These are phyloP conservation scores for Prorocentrum cordatum DNA, from an alignment of 169 alveolate species.

Conservation along the genomic window DNA sequence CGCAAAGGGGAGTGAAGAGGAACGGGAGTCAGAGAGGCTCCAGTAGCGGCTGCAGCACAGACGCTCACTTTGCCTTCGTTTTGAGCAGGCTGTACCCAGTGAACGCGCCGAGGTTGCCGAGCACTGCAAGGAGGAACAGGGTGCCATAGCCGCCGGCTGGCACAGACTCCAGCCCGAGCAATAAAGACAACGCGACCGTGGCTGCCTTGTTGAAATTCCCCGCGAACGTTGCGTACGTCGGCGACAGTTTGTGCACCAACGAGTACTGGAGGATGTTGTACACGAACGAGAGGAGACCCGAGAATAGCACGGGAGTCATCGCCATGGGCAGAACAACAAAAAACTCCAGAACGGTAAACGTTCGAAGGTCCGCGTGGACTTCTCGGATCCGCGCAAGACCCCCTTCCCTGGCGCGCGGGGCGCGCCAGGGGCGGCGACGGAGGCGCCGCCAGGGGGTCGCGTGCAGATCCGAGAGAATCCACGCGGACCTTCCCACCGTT, in stretches of 20 bases:
- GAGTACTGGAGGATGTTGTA: conserved; percentile 1
- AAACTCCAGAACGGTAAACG: neutral
- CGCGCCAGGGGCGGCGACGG: too few species aligned
- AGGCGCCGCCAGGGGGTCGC: too few species aligned
- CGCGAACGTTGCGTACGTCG: neutral
- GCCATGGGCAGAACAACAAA: neutral
- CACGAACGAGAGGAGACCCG: neutral
- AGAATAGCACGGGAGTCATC: neutral
- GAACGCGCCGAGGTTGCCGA: neutral
- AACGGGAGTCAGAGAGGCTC: too few species aligned
- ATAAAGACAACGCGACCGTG: neutral
- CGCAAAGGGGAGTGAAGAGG: too few species aligned
- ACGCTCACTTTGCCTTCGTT: too few species aligned
- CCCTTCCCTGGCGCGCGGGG: too few species aligned
- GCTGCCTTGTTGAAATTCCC: neutral
- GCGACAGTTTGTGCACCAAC: neutral
- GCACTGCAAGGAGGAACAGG: neutral
- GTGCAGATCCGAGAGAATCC: too few species aligned
- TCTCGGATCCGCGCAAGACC: too few species aligned
- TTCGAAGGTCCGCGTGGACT: too few species aligned
- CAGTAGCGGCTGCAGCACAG: too few species aligned
- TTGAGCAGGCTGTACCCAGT: too few species aligned
- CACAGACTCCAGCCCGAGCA: neutral
- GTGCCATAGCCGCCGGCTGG: neutral
- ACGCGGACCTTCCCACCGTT: too few species aligned